phyloP scores from a whole-genome alignment of 2,329 filamentous ascomycete species.

The Corinectria fuckeliana region DNA sequence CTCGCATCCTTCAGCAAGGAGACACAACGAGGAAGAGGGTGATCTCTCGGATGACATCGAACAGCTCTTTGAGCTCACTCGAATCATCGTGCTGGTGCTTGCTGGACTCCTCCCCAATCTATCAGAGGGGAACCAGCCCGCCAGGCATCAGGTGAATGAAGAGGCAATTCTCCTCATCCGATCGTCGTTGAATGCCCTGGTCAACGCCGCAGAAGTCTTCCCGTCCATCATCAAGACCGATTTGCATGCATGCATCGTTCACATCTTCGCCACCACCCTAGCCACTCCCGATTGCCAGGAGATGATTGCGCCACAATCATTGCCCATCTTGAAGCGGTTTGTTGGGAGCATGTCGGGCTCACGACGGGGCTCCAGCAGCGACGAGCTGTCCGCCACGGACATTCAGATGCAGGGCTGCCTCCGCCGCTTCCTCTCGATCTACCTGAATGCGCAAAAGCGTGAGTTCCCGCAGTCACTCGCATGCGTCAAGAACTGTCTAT shows the following conservation, averaged over 20 bases:
- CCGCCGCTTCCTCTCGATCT: constrained; percentile 81
- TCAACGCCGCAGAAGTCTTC: constrained; percentile 94
- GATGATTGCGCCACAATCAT: constrained; percentile 84
- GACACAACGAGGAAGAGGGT: constrained; percentile 63
- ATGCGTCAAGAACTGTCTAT: constrained; percentile 91
- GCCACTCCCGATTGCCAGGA: constrained; percentile 85
- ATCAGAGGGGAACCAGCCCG: constrained; percentile 68
- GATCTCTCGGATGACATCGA: constrained; percentile 96
- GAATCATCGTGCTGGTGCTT: constrained; percentile 93
- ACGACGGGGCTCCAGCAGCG: constrained; percentile 44
- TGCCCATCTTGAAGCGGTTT: constrained; percentile 93
- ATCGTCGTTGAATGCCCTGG: constrained; percentile 82
- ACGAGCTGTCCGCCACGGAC: constrained; percentile 59
- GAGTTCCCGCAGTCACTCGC: constrained; percentile 77
- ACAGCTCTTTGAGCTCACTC: constrained; percentile 93
- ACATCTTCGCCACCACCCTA: constrained; percentile 94
- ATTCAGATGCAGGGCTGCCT: constrained; percentile 82
- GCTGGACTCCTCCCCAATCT: constrained; percentile 87
- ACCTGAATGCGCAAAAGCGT: constrained; percentile 76
- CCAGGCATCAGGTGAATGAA: constrained; percentile 81
- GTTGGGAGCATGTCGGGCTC: constrained; percentile 73
- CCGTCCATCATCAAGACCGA: constrained; percentile 96
- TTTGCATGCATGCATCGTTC: constrained; percentile 92
- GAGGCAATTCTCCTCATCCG: constrained; percentile 84
- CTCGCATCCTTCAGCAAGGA: constrained; percentile 85